These are phyloP conservation scores for Allomyces javanicus DNA, from an alignment of 192 early-diverging fungal species.

Conservation along the genomic window DNA sequence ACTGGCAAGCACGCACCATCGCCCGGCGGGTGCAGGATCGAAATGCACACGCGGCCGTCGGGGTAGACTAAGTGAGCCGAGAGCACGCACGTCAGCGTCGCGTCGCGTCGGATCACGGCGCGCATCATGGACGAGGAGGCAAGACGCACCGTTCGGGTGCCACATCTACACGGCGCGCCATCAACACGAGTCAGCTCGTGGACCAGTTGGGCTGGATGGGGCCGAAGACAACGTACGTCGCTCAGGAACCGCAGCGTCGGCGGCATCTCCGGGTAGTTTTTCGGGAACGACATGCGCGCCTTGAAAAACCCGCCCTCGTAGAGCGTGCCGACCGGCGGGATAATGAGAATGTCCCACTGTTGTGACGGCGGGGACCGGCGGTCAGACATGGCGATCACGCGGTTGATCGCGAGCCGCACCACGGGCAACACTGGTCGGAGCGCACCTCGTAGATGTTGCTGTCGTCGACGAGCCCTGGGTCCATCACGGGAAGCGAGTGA, in stretches of 20 bases:
- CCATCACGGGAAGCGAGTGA: too few relatives aligned
- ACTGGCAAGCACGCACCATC: background rate
- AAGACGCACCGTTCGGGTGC: constrained; percentile 64
- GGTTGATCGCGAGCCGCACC: background rate
- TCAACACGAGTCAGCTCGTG: too few relatives aligned
- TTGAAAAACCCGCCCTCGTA: constrained; percentile 94
- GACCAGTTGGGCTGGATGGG: too few relatives aligned
- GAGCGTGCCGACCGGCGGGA: constrained; percentile 67
- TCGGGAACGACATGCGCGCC: constrained; percentile 49
- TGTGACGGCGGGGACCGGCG: background rate
- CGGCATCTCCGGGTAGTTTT: constrained; percentile 66
- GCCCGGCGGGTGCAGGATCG: constrained; percentile 60
- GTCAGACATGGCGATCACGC: background rate
- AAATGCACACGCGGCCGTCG: constrained; percentile 84
- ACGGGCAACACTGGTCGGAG: background rate
- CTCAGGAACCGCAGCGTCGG: constrained; percentile 68
- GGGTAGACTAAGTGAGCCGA: constrained; percentile 40
- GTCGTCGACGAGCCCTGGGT: constrained; percentile 60
- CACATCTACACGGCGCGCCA: constrained; percentile 35
- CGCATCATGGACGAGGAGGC: background rate
- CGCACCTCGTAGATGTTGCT: constrained; percentile 70
- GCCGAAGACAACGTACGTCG: background rate
- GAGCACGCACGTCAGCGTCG: background rate
- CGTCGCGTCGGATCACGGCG: background rate
- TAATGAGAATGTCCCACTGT: constrained; percentile 77